These are phyloP conservation scores for Urochloa ruziziensis DNA, from an alignment of 176 grass and related monocot species.

Conservation along the genomic window DNA sequence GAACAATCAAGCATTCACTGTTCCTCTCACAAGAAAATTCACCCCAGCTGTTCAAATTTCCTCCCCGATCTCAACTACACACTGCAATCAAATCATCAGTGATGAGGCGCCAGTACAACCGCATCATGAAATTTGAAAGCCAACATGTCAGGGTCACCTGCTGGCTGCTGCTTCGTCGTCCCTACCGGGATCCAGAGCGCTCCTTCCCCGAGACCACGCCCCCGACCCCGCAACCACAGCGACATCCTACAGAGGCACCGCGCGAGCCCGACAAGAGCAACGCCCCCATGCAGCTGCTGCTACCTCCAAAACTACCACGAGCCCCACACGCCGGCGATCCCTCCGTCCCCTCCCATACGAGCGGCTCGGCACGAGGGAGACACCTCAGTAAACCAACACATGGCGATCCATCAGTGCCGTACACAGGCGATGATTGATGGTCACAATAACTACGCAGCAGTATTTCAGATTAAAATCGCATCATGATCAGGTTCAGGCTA, in stretches of 20 bases:
- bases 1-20: background rate
- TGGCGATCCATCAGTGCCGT: slow-evolving; percentile 21
- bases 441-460: background rate
- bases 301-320: slow-evolving; percentile 27
- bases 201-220: no score
- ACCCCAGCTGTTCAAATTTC: background rate
- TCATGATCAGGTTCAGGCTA: background rate
- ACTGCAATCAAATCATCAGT: background rate
- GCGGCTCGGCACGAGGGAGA: slow-evolving; percentile 22
- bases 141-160: background rate
- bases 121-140: background rate
- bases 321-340: background rate
- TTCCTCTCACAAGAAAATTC: background rate
- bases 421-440: background rate
- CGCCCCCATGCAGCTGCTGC: slow-evolving; percentile 11
- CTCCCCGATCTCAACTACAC: background rate
- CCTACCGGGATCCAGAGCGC: background rate
- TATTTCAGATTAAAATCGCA: slow-evolving; percentile 4
- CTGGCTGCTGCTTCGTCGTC: no score
- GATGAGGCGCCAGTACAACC: background rate
- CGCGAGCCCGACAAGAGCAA: slow-evolving; percentile 27
- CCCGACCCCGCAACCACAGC: background rate
- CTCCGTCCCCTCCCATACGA: slow-evolving; percentile 13
- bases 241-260: background rate
- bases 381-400: slow-evolving; percentile 42